Percentiles rank a stretch among this genome's conserved stretches.
Conservation (phyloP, 768 basidiomycete species). For the Hydnomerulius pinastri region DNA sequence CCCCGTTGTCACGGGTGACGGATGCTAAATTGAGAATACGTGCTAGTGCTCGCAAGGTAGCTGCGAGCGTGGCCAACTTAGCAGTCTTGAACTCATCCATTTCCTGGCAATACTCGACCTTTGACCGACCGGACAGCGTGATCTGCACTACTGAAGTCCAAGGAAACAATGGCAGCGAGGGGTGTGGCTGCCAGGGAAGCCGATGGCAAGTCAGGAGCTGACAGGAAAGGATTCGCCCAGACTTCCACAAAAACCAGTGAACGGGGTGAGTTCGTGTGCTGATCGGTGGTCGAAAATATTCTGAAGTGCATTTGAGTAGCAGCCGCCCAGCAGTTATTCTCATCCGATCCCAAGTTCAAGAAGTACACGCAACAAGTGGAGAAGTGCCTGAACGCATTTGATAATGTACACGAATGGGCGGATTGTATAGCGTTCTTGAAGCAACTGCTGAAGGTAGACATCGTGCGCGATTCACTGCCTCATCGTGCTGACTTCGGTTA, state of each 20-base stretch:
- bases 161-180: slow-evolving; percentile 19
- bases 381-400: slow-evolving; percentile 88
- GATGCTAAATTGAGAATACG: slow-evolving; percentile 11
- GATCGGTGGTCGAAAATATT: not conserved
- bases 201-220: slow-evolving; percentile 14
- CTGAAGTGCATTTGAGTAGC: slow-evolving; percentile 32
- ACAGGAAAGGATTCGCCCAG: slow-evolving; percentile 8
- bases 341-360: slow-evolving; percentile 89
- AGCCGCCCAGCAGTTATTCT: slow-evolving; percentile 54
- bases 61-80: not conserved
- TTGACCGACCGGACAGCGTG: slow-evolving; percentile 7
- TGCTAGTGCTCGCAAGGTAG: not conserved
- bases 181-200: slow-evolving; percentile 16
- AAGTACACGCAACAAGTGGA: slow-evolving; percentile 94
- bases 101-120: not conserved
- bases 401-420: slow-evolving; percentile 98
- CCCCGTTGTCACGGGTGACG: slow-evolving; percentile 21
- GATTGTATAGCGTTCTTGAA: slow-evolving; percentile 98
- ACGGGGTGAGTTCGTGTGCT: slow-evolving; percentile 31
- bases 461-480: not conserved
- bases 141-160: slow-evolving; percentile 17
- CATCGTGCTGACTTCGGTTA: slow-evolving; percentile 1
- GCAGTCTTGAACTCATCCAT: not conserved
- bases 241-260: slow-evolving; percentile 23
- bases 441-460: slow-evolving; percentile 80